Evolutionary conservation across 2,329 filamentous ascomycete species (phyloP).

Genomic region (Xylariaceae sp.): DNA sequence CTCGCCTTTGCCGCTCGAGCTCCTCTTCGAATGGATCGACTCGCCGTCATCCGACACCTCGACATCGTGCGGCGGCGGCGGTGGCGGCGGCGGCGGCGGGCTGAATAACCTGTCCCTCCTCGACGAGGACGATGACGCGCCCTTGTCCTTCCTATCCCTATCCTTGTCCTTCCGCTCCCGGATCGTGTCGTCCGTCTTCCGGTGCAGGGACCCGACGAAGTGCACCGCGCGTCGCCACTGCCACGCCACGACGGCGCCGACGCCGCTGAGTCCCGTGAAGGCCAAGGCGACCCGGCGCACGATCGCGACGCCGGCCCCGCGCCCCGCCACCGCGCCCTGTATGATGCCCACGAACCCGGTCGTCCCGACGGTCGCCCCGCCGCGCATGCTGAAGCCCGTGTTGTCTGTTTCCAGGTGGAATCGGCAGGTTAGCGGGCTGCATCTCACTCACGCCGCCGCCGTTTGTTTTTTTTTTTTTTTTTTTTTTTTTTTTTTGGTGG

Average conservation of each 20-base stretch:
- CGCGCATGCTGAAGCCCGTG: conserved; percentile 1
- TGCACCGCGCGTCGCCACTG: background rate
- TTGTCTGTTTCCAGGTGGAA: background rate
- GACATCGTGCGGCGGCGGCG: background rate
- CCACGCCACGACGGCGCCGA: background rate
- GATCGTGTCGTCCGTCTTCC: background rate
- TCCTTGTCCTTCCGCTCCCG: background rate
- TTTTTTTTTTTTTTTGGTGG: too few relatives aligned
- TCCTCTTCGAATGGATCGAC: background rate
- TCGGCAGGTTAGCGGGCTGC: background rate
- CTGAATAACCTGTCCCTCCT: background rate
- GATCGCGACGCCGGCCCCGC: background rate
- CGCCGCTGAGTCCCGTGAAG: background rate
- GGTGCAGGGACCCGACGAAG: background rate
- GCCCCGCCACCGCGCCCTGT: background rate
- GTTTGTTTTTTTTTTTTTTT: too few relatives aligned
- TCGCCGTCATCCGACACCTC: background rate
- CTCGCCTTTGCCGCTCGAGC: background rate
- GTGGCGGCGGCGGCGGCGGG: too few relatives aligned
- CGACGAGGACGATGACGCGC: background rate
- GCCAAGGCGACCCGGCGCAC: background rate
- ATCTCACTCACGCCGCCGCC: too few relatives aligned
- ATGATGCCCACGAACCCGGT: conserved; percentile 1
- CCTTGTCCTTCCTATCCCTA: background rate
- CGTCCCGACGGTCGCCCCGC: background rate